Evolutionary conservation across 768 basidiomycete genomes (phyloP).

Genomic region (Lyophyllum decastes): DNA sequence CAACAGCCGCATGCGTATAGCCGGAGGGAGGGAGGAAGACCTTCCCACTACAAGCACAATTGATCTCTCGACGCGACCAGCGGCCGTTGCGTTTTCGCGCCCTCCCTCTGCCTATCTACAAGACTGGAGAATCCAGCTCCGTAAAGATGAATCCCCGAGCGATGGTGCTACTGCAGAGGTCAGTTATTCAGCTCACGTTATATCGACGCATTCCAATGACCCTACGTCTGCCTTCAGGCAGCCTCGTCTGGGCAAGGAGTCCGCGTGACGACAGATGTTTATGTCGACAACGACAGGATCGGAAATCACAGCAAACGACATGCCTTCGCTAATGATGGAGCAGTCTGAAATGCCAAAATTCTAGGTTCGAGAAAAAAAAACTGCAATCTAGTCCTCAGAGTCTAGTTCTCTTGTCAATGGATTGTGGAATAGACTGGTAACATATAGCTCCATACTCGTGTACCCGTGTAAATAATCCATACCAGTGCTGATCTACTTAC

Average conservation of each 20-base stretch:
- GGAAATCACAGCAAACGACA: neutral
- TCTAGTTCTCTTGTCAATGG: too few species aligned
- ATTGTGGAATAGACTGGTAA: too few species aligned
- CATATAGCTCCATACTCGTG: too few species aligned
- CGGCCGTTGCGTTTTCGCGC: constrained; percentile 5
- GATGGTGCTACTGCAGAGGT: neutral
- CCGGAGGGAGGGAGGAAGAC: constrained; percentile 21
- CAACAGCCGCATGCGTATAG: constrained; percentile 27
- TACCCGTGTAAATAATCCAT: neutral
- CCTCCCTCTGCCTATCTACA: constrained; percentile 16
- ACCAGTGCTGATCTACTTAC: neutral
- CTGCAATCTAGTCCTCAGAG: too few species aligned
- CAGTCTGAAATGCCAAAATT: neutral
- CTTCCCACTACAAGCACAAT: neutral
- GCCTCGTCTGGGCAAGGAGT: neutral
- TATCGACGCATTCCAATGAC: neutral
- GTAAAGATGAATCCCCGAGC: neutral
- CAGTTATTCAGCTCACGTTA: neutral
- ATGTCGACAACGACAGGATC: constrained; percentile 4
- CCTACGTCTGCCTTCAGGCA: neutral
- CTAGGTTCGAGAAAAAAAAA: neutral
- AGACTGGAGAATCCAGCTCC: constrained; percentile 4
- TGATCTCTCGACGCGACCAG: constrained; percentile 5
- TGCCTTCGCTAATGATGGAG: neutral
- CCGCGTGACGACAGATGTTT: constrained; percentile 10